These are phyloP conservation scores for Papiliotrema nemorosa DNA, from an alignment of 1,284 basidiomycete genomes.

Conservation along the genomic window DNA sequence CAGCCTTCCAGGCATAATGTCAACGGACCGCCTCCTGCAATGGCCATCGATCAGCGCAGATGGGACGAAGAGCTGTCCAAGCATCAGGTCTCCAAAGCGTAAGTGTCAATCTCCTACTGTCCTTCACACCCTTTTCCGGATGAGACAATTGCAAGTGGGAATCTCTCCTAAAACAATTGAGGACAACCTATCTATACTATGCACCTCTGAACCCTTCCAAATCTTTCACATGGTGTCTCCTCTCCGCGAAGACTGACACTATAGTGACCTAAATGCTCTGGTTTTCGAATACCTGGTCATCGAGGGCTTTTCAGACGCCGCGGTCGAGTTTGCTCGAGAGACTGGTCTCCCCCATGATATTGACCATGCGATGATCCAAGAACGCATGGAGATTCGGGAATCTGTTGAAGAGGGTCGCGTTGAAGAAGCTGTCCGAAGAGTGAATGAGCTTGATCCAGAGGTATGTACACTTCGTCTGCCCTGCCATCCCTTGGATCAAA, in stretches of 20 bases:
- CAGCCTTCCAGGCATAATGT: too few relatives aligned
- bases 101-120: conserved; percentile 38
- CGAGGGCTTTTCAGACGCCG: conserved; percentile 94
- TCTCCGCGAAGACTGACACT: background rate
- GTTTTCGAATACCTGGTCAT: conserved; percentile 98
- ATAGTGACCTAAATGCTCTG: conserved; percentile 87
- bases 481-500: background rate
- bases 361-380: conserved; percentile 88
- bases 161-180: conserved; percentile 58
- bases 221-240: conserved; percentile 1
- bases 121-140: conserved; percentile 40
- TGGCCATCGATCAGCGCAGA: background rate
- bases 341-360: conserved; percentile 64
- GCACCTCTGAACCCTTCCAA: conserved; percentile 49
- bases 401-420: conserved; percentile 92
- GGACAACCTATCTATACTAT: conserved; percentile 50
- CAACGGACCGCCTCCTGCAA: too few relatives aligned
- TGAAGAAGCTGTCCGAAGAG: conserved; percentile 85
- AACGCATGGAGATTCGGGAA: conserved; percentile 87
- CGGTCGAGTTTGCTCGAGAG: conserved; percentile 88
- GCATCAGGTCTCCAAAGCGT: conserved; percentile 54
- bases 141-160: conserved; percentile 58
- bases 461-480: conserved; percentile 56
- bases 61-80: conserved; percentile 53
- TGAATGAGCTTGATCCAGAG: conserved; percentile 96